Evolutionary conservation across 1,284 basidiomycete species (phyloP), one percentile per base, ranked within the genome.

Genomic region (Ustilago shanxiensis): DNA sequence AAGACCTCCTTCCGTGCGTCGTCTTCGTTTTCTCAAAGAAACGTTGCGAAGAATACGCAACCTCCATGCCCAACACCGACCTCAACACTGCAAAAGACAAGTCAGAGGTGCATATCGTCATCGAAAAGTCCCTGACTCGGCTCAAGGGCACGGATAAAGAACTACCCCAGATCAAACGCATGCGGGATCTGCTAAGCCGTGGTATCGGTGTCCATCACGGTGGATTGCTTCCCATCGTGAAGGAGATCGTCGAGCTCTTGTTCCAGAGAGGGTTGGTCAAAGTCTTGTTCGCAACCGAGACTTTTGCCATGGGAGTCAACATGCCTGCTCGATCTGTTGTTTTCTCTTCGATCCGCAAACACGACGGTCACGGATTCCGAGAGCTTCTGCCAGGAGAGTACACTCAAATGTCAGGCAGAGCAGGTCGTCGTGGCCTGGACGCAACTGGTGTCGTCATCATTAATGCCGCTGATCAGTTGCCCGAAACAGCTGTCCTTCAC

Each of bases 311-410:
- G 97, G 80, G 81, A 39, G 97, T 99, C 68, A 99, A 99, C 87
- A 99, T 99, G 97, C 97, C 97, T 16, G 95, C 97, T 2, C 93
- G 92, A 88, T 94, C 92, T 77, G 97, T 99, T 1, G 97, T 98
- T 1, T 99, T 99, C 86, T 95, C 96, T 0, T 92, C 91, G 45
- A 97, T 93, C 59, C 90, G 95, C 60, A 99, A 99, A 86, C 96
- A 99, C 85, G 97, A 99, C 82, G 97, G 97, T 7, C 90, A 91
- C 26, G 92, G 89, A 77, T 99, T 99, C 89, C 91, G 96, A 69
- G 93, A 95, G 49, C 83, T 88, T 18, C 78, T 88, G 3, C 82
- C 87, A 5, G 87, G 88, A 62, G 87, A 88, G 87, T 98, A 98
- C 84, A 99, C 97, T 0, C 97, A 99, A 82, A 99, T 99, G 97